phyloP scores from a whole-genome alignment of 2,329 filamentous ascomycete genomes.

The Rutstroemia sp. region DNA sequence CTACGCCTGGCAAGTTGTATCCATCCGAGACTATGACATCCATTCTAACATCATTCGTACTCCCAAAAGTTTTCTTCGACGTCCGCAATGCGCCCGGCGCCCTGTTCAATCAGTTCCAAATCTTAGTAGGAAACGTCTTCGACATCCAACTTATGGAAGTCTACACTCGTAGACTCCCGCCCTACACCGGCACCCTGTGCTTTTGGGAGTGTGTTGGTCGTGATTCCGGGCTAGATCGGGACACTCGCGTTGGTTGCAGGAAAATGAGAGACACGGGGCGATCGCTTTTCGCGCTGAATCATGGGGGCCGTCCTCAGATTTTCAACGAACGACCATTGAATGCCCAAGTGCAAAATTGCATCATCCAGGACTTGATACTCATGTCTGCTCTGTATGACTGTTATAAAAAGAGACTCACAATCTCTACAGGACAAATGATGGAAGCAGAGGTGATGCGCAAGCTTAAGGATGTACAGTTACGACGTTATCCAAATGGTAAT shows the following conservation, averaged over 20 bases:
- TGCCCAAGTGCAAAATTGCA: conserved; percentile 36
- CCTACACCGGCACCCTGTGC: too few species aligned
- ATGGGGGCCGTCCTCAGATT: conserved; percentile 38
- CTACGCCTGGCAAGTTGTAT: conserved; percentile 21
- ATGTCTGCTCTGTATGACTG: conserved; percentile 19
- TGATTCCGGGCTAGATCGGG: not conserved
- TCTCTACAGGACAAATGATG: too few species aligned
- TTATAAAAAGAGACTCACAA: too few species aligned
- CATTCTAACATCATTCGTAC: conserved; percentile 37
- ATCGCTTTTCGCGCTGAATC: conserved; percentile 34
- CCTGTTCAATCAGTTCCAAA: conserved; percentile 37
- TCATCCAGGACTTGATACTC: conserved; percentile 37
- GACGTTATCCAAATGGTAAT: too few species aligned
- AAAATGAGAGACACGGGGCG: conserved; percentile 32
- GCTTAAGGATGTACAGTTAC: too few species aligned
- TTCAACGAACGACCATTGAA: conserved; percentile 40
- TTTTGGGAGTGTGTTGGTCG: too few species aligned
- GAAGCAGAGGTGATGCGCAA: too few species aligned
- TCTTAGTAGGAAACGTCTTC: conserved; percentile 37
- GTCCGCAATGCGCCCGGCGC: conserved; percentile 52
- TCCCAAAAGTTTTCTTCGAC: conserved; percentile 50
- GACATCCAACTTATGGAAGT: conserved; percentile 53
- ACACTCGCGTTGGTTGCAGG: conserved; percentile 27
- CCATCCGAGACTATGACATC: conserved; percentile 26
- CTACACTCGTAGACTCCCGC: conserved; percentile 27